Evolutionary conservation across 2,329 filamentous ascomycete species (phyloP), one percentile per base, ranked within the genome.

Genomic region (Mycosphaerella arachidis): DNA sequence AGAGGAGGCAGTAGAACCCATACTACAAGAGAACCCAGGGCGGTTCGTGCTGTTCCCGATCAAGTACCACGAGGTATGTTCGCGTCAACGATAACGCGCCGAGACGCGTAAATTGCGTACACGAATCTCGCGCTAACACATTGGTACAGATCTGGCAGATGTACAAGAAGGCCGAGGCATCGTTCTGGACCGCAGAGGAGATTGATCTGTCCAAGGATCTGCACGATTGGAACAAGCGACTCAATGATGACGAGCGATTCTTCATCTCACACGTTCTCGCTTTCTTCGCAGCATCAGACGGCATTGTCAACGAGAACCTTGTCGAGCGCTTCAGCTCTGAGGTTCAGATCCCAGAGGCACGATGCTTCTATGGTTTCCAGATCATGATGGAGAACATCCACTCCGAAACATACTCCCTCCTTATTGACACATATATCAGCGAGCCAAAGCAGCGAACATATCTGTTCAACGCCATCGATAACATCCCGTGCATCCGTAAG

Each of bases 321-420:
- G 87, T 99, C 62, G 92, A 97, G 85, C 91, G 94, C 65, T 99
- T 99, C 86, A 96, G 91, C 72, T 88, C 86, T 67, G 94, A 99
- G 79, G 93, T 99, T 31, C 94, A 99, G 81, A 87, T 97, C 60
- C 93, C 94, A 10, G 94, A 99, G 81, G 94, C 94, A 66, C 92
- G 94, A 72, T 99, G 94, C 87, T 99, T 99, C 85, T 99, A 99
- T 78, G 94, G 94, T 66, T 99, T 99, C 86, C 94, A 99, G 82
- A 97, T 97, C 82, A 99, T 99, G 94, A 97, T 99, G 91, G 94
- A 99, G 84, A 99, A 99, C 82, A 96, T 99, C 73, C 94, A 99
- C 85, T 97, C 94, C 16, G 94, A 99, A 82, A 99, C 94, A 57
- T 99, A 99, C 85, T 97, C 93, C 20, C 88, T 99, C 37, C 87